phyloP scores from a whole-genome alignment of 116 monocot species.

The Thalassia testudinum region DNA sequence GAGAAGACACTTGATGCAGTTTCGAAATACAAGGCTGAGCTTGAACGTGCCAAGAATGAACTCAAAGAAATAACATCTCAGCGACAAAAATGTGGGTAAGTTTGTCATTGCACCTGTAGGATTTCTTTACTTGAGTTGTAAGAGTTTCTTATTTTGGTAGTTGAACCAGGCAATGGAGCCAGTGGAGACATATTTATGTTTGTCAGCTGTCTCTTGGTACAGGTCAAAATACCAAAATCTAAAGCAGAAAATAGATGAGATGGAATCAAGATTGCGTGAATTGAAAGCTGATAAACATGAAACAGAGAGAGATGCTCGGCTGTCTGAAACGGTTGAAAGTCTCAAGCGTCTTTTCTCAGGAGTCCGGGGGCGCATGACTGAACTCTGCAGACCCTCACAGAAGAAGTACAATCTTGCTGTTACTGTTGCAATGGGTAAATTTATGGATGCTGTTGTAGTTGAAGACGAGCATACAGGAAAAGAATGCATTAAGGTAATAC shows the following conservation, averaged over 20 bases:
- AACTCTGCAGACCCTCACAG: slow-evolving; percentile 84
- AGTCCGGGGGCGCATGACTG: slow-evolving; percentile 96
- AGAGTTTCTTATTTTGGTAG: too few relatives aligned
- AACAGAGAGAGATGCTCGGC: slow-evolving; percentile 83
- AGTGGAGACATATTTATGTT: too few relatives aligned
- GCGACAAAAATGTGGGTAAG: slow-evolving; percentile 56
- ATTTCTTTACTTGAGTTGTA: too few relatives aligned
- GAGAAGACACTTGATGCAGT: slow-evolving; percentile 33
- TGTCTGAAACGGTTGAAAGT: slow-evolving; percentile 85
- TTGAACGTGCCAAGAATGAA: slow-evolving; percentile 42
- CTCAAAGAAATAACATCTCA: slow-evolving; percentile 28
- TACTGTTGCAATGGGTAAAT: slow-evolving; percentile 99
- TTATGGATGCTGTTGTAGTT: slow-evolving; percentile 99
- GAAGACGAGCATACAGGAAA: slow-evolving; percentile 97
- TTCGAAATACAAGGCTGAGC: slow-evolving; percentile 42
- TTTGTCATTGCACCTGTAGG: too few relatives aligned
- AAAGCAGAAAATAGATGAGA: slow-evolving; percentile 75
- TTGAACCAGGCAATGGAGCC: too few relatives aligned
- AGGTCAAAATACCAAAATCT: slow-evolving; percentile 67
- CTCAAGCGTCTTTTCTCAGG: slow-evolving; percentile 82
- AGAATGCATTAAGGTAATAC: slow-evolving; percentile 89
- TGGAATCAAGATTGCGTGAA: slow-evolving; percentile 60
- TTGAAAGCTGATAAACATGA: slow-evolving; percentile 97
- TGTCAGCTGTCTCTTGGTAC: background rate
- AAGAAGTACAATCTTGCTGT: slow-evolving; percentile 88